These are phyloP conservation scores for Aspergillus mulundensis DNA, from an alignment of 495 filamentous ascomycete genomes.

Conservation along the genomic window DNA sequence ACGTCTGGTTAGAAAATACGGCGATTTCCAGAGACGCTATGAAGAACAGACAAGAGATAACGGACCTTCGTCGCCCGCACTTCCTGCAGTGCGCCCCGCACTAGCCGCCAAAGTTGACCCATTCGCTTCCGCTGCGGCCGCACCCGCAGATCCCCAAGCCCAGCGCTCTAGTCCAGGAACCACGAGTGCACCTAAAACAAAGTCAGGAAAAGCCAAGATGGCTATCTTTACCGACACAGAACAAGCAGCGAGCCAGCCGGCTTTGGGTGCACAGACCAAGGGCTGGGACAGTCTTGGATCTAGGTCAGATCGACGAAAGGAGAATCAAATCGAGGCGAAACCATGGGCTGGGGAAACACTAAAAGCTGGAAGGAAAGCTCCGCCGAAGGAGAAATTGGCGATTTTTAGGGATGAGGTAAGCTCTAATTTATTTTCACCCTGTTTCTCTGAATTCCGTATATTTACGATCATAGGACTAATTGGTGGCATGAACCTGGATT, in stretches of 20 bases:
- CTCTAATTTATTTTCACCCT: slow-evolving; percentile 19
- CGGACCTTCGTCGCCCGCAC: slow-evolving; percentile 77
- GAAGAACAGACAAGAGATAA: slow-evolving; percentile 56
- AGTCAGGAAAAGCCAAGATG: slow-evolving; percentile 70
- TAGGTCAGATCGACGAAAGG: slow-evolving; percentile 83
- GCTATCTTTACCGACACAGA: slow-evolving; percentile 82
- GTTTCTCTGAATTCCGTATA: slow-evolving; percentile 51
- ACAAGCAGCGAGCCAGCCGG: slow-evolving; percentile 36
- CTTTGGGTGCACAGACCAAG: slow-evolving; percentile 48
- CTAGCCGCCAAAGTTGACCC: slow-evolving; percentile 83
- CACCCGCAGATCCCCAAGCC: slow-evolving; percentile 62
- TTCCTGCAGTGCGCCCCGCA: slow-evolving; percentile 79
- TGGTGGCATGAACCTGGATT: slow-evolving; percentile 58
- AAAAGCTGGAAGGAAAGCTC: slow-evolving; percentile 76
- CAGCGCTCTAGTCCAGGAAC: slow-evolving; percentile 40
- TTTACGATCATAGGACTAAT: slow-evolving; percentile 99
- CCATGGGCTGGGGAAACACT: slow-evolving; percentile 92
- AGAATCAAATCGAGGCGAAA: slow-evolving; percentile 80
- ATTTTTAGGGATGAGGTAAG: slow-evolving; percentile 97
- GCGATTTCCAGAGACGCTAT: slow-evolving; percentile 79
- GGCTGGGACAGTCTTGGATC: slow-evolving; percentile 94
- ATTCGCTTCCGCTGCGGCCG: slow-evolving; percentile 50
- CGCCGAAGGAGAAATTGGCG: slow-evolving; percentile 72
- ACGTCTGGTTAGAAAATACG: slow-evolving; percentile 79
- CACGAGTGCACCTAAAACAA: slow-evolving; percentile 51